Conservation (phyloP, 768 basidiomycete genomes). For the Boletales sp. region DNA sequence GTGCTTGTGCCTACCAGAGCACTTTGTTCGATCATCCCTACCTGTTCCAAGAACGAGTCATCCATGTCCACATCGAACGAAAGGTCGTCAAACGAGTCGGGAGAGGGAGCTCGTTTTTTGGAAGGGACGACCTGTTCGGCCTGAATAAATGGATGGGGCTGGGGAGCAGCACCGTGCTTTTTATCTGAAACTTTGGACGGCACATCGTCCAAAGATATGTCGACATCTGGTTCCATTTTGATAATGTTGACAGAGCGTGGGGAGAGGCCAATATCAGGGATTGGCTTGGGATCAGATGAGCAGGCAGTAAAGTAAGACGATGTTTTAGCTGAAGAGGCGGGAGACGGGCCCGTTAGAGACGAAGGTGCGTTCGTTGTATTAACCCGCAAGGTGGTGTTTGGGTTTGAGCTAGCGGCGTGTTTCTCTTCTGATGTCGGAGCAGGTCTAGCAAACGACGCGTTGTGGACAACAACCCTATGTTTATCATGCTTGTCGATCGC, state of each 20-base stretch:
- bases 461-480: neutral
- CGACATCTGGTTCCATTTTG: conserved; percentile 15
- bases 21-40: conserved; percentile 25
- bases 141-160: neutral
- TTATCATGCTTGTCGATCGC: conserved; percentile 5
- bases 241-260: conserved; percentile 27
- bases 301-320: conserved; percentile 21
- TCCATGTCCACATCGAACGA: conserved; percentile 34
- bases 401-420: neutral
- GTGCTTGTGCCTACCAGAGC: conserved; percentile 7
- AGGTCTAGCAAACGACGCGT: neutral
- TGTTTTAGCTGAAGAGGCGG: conserved; percentile 4
- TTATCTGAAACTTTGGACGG: conserved; percentile 4
- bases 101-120: conserved; percentile 14
- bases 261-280: conserved; percentile 26
- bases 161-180: conserved; percentile 10
- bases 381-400: neutral
- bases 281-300: conserved; percentile 4
- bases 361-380: conserved; percentile 2
- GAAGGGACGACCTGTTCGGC: conserved; percentile 1
- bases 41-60: conserved; percentile 39
- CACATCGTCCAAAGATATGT: conserved; percentile 29
- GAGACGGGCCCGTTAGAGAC: conserved; percentile 6
- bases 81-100: conserved; percentile 33
- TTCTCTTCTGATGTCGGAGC: conserved; percentile 4